phyloP scores from a whole-genome alignment of 2,329 filamentous ascomycete species.

The Simplicillium aogashimaense region DNA sequence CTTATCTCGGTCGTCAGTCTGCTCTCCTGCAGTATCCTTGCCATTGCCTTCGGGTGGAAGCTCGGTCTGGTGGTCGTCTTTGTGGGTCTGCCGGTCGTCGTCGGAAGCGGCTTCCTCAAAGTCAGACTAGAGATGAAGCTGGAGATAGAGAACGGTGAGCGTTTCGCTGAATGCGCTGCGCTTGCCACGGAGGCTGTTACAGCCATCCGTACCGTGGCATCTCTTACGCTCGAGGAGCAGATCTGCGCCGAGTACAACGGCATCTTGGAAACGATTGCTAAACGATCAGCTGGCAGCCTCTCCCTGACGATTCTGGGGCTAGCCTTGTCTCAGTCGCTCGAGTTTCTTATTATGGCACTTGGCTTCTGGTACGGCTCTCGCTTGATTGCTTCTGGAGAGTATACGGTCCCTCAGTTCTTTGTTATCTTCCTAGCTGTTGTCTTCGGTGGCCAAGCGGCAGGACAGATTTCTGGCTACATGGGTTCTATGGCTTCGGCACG shows the following conservation, averaged over 20 bases:
- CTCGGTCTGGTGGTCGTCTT: constrained; percentile 17
- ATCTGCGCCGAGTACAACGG: constrained; percentile 31
- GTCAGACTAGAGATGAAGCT: no score
- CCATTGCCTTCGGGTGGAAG: constrained; percentile 15
- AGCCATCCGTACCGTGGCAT: constrained; percentile 48
- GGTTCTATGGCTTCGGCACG: no score
- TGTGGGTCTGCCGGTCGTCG: no score
- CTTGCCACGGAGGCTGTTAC: no score
- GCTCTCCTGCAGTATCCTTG: constrained; percentile 6
- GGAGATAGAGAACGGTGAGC: no score
- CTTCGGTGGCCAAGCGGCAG: neutral
- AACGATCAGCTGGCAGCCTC: no score
- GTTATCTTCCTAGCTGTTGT: constrained; percentile 37
- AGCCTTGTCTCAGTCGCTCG: constrained; percentile 19
- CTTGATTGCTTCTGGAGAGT: constrained; percentile 11
- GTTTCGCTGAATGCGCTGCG: no score
- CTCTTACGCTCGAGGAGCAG: constrained; percentile 45
- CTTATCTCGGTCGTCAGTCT: no score
- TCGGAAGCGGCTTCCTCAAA: no score
- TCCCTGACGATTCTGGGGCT: constrained; percentile 15
- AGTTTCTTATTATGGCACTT: constrained; percentile 29
- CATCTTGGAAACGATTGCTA: no score
- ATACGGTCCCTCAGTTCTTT: constrained; percentile 34
- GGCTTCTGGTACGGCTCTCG: constrained; percentile 36
- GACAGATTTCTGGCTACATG: neutral